Evolutionary conservation across 2,329 filamentous ascomycete genomes (phyloP).

Genomic region (Gaeumannomyces sp.): DNA sequence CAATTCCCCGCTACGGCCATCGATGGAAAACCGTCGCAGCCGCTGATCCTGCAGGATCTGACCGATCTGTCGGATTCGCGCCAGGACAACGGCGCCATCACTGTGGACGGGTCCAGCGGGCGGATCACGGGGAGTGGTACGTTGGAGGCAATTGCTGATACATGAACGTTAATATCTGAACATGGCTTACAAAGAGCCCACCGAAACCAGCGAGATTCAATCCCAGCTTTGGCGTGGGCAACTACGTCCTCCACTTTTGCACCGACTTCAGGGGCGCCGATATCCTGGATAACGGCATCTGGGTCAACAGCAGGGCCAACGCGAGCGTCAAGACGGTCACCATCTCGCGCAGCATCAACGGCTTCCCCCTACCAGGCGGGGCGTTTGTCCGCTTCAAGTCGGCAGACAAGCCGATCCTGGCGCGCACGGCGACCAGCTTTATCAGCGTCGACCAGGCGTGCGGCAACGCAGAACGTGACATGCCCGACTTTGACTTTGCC

Average conservation of each 20-base stretch:
- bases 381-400: conserved; percentile 58
- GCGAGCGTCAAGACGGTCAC: conserved; percentile 39
- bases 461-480: conserved; percentile 59
- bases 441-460: conserved; percentile 62
- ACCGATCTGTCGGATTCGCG: conserved; percentile 57
- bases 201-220: conserved; percentile 43
- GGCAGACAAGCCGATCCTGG: conserved; percentile 46
- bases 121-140: conserved; percentile 50
- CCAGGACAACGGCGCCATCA: conserved; percentile 49
- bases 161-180: background rate
- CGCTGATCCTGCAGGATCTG: conserved; percentile 59
- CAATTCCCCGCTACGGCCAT: conserved; percentile 44
- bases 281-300: conserved; percentile 56
- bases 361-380: conserved; percentile 51
- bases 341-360: conserved; percentile 44
- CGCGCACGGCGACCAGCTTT: conserved; percentile 63
- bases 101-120: conserved; percentile 48
- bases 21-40: conserved; percentile 35
- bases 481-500: conserved; percentile 62
- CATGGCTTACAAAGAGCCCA: background rate
- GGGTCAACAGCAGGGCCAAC: conserved; percentile 49
- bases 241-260: conserved; percentile 44
- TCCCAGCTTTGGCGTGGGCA: conserved; percentile 45
- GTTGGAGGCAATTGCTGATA: background rate
- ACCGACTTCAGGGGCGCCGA: conserved; percentile 39